Base-by-base conservation (phyloP, 306 rosid species). In the Medicago arabica region DNA sequence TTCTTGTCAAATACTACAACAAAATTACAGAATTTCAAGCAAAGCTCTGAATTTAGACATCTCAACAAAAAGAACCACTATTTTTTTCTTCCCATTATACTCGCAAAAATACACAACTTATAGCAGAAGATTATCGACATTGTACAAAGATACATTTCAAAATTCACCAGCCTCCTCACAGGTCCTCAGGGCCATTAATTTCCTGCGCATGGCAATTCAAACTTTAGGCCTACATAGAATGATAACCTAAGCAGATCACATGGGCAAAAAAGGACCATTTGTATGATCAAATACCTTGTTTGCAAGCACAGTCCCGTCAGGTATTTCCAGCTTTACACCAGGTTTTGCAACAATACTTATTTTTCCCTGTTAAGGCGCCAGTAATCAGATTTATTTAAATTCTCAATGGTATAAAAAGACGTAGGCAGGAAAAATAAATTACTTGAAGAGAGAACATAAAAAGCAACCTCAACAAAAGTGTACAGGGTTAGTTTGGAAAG, bases 131-230 rank as follows among this genome's bases (percentile, higher is more conserved):
- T 68, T 72, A 46, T 63, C 68, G 21, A 63, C 31, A 72, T 12
- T 40, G 67, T 31, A 75, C 21, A 49, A 39, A 31, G 77, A 31
- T 82, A 53, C 34, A 39, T 77, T 59, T 58, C 51, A 46, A 54
- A 25, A 68, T 57, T 50, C 64, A 11, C 47, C 25, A 67, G 68
- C 83, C 51, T 54, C 69, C 70, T 87, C 79, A 88, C 23, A 93
- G 67, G 74, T 93, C 98, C 86, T 85, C 94, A 1, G 88, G 89
- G 38, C 90, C 92, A 21, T 82, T 87, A 75, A 93, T 87, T 74
- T 88, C 86, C 98, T 93, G 90, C 54, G 60, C 51, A 75, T 8
- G 25, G 28, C 64, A 74, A 62, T 47, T 75, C 23, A n/a, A 67
- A 2, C 16, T 28, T 67, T 76, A 64, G 63, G 11, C 19, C 39